Base-by-base conservation (phyloP, 129 eudicot species). In the Chrysanthemum makinoi region DNA sequence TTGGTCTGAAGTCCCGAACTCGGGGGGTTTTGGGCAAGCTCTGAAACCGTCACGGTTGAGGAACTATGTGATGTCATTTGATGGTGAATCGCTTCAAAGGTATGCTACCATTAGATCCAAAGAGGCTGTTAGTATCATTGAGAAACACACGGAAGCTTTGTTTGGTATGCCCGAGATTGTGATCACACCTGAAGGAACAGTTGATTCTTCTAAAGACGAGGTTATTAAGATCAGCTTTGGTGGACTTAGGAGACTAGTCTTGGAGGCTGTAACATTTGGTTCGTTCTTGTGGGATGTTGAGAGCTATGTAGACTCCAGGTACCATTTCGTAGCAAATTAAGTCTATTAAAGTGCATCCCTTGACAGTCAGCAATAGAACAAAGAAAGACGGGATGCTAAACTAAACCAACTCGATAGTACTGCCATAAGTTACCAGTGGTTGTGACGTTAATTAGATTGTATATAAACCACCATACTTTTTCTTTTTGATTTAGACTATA, bases 201-300 rank as follows among this genome's bases (percentile, higher is more conserved):
- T 94, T 69, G 96, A 94, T 81, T 72, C 96, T 24, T 87, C 97
- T 8, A 87, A 80, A 70, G 97, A 90, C 8, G 99, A 87, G 64
- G 83, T 44, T 22, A 90, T 90, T 56, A 90, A 80, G 84, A 95
- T 90, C 11, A 88, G 94, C 71, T 90, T 90, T 76, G 89, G 88
- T 19, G 96, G 99, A 28, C 56, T 95, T 56, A 87, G 77, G 80
- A 80, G 89, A 76, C 89, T 95, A 46, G 90, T 95, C 64, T 67
- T 95, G 80, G 99, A 95, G 83, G 99, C 97, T 20, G 97, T 90
- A 54, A 95, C 99, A 1, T 90, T 95, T 69, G 99, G 99, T 67
- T 87, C 99, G 6, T 87, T 95, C 80, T 85, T 95, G 72, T 95
- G 99, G 99, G 99, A 95, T 47, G 99, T 90, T 8, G 99, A 95